Evolutionary conservation across 805 yeast species (phyloP).

Genomic region (Maudiozyma saulgeensis): DNA sequence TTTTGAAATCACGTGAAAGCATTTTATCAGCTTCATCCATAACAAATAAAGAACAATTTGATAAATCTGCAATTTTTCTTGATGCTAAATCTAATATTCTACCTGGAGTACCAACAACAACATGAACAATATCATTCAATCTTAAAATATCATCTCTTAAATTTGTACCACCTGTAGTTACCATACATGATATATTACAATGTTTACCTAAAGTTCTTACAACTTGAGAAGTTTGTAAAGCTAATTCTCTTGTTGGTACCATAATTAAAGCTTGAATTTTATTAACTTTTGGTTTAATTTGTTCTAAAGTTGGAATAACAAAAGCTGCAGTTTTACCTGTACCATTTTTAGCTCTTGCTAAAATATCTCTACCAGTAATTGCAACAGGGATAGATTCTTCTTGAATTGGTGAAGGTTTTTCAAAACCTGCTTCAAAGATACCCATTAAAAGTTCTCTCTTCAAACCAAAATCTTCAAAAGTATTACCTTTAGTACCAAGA

Average conservation of each 20-base stretch:
- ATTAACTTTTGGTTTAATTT: slow-evolving; percentile 70
- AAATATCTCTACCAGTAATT: slow-evolving; percentile 85
- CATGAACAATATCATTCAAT: slow-evolving; percentile 85
- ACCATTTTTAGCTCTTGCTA: slow-evolving; percentile 97
- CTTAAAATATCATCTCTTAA: slow-evolving; percentile 90
- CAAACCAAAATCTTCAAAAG: slow-evolving; percentile 85
- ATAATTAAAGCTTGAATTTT: slow-evolving; percentile 86
- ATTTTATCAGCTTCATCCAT: slow-evolving; percentile 99
- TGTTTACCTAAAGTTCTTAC: slow-evolving; percentile 94
- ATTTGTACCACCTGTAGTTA: slow-evolving; percentile 95
- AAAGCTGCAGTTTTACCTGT: slow-evolving; percentile 98
- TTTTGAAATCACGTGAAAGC: slow-evolving; percentile 82
- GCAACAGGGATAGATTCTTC: slow-evolving; percentile 96
- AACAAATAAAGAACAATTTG: slow-evolving; percentile 77
- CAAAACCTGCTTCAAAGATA: slow-evolving; percentile 97
- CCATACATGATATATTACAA: slow-evolving; percentile 88
- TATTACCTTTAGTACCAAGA: slow-evolving; percentile 76
- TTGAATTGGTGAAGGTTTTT: slow-evolving; percentile 95
- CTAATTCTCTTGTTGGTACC: slow-evolving; percentile 97
- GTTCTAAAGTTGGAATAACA: slow-evolving; percentile 85
- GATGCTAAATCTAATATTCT: slow-evolving; percentile 91
- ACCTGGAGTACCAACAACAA: slow-evolving; percentile 96
- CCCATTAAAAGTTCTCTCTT: slow-evolving; percentile 96
- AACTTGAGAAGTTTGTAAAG: slow-evolving; percentile 94
- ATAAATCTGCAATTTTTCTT: slow-evolving; percentile 76